Evolutionary conservation across 164 flowering plant species (phyloP).

Genomic region (Cinnamomum chago): DNA sequence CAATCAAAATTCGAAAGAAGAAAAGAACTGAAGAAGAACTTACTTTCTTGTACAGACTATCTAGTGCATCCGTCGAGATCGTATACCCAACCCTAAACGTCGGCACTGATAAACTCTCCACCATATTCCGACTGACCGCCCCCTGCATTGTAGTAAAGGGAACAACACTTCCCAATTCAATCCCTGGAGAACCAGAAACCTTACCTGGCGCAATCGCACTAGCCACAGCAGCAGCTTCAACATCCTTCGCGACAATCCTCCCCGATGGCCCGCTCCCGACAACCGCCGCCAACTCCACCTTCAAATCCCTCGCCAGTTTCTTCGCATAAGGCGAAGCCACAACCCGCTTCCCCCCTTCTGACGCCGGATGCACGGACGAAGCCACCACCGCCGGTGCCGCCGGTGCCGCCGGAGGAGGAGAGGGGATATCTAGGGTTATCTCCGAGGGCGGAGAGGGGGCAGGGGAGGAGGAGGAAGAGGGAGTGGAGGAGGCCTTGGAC

Average conservation of each 20-base stretch:
- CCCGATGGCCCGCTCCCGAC: conserved; percentile 87
- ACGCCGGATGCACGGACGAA: conserved; percentile 66
- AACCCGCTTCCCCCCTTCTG: conserved; percentile 79
- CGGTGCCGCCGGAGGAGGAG: conserved; percentile 6
- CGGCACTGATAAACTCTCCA: conserved; percentile 83
- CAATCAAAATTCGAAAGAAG: neutral
- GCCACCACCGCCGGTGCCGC: conserved; percentile 1
- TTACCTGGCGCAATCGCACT: neutral
- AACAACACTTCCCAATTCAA: conserved; percentile 56
- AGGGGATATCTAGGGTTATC: neutral
- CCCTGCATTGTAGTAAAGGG: conserved; percentile 92
- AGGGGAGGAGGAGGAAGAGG: conserved; percentile 3
- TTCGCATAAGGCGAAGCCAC: conserved; percentile 97
- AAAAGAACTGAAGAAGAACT: neutral
- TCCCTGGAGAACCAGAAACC: conserved; percentile 18
- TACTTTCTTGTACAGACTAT: conserved; percentile 92
- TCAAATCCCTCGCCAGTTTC: conserved; percentile 86
- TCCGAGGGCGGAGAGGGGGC: conserved; percentile 17
- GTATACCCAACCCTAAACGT: conserved; percentile 96
- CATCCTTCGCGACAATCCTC: conserved; percentile 91
- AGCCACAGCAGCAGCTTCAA: conserved; percentile 55
- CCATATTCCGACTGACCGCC: conserved; percentile 91
- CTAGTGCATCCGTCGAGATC: conserved; percentile 80
- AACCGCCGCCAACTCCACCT: conserved; percentile 62
- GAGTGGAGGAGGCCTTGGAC: conserved; percentile 34